These are phyloP conservation scores for Cryphonectria naterciae DNA, from an alignment of 2,329 filamentous ascomycete genomes.

Conservation along the genomic window DNA sequence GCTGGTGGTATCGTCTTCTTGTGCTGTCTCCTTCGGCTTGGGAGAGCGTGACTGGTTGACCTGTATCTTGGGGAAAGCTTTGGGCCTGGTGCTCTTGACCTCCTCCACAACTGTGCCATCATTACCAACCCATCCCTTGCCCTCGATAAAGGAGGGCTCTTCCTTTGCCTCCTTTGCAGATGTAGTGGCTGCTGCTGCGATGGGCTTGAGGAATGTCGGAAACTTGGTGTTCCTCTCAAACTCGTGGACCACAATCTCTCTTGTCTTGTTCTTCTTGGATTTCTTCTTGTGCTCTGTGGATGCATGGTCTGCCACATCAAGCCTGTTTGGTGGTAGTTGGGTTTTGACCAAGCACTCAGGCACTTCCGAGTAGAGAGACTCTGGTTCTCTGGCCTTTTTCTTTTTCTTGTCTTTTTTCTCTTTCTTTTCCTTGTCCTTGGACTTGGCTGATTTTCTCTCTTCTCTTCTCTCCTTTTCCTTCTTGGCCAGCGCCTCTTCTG, in stretches of 20 bases:
- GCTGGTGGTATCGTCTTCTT: slow-evolving; percentile 35
- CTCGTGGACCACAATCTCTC: slow-evolving; percentile 78
- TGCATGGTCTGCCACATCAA: slow-evolving; percentile 38
- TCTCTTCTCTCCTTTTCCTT: slow-evolving; percentile 51
- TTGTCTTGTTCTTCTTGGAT: slow-evolving; percentile 63
- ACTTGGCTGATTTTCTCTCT: slow-evolving; percentile 45
- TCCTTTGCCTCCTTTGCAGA: slow-evolving; percentile 58
- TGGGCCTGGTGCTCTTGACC: slow-evolving; percentile 45
- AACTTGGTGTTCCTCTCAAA: slow-evolving; percentile 85
- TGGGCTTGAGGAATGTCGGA: slow-evolving; percentile 75
- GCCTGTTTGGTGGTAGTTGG: slow-evolving; percentile 58
- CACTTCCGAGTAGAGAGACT: slow-evolving; percentile 63
- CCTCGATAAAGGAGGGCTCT: slow-evolving; percentile 66
- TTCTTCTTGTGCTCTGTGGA: slow-evolving; percentile 54
- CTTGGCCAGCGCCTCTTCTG: slow-evolving; percentile 52
- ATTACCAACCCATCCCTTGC: slow-evolving; percentile 85
- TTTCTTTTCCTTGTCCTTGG: slow-evolving; percentile 51
- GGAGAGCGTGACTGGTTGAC: slow-evolving; percentile 23
- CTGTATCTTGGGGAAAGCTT: slow-evolving; percentile 34
- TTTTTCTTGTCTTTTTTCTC: slow-evolving; percentile 59
- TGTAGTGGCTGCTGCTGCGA: slow-evolving; percentile 39
- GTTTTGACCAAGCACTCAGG: slow-evolving; percentile 87
- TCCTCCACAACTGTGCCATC: slow-evolving; percentile 75
- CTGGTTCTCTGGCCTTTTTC: slow-evolving; percentile 69
- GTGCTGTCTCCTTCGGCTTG: slow-evolving; percentile 21